Evolutionary conservation across 164 flowering plant genomes (phyloP).

Genomic region (Vitis riparia): DNA sequence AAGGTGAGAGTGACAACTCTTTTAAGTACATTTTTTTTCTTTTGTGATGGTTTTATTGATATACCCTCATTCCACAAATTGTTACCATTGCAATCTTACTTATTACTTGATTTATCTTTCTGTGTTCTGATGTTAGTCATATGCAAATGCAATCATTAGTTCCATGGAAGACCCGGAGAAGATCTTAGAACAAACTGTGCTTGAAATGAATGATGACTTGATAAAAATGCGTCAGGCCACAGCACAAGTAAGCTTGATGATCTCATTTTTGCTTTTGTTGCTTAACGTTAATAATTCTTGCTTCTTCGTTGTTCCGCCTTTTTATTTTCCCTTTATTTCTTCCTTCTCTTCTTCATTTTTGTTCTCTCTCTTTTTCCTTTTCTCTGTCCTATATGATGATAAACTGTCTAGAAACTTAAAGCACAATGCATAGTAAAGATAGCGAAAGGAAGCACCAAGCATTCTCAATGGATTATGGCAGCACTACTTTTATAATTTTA

Average conservation of each 20-base stretch:
- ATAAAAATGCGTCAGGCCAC: constrained; percentile 98
- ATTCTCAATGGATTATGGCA: no score
- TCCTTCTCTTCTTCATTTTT: background rate
- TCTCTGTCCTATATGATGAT: background rate
- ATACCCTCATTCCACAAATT: no score
- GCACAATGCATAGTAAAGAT: background rate
- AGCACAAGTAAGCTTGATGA: constrained; percentile 65
- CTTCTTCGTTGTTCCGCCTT: background rate
- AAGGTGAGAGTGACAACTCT: constrained; percentile 44
- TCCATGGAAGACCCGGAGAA: constrained; percentile 96
- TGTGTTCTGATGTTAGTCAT: constrained; percentile 56
- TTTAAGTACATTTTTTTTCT: no score
- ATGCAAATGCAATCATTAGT: constrained; percentile 86
- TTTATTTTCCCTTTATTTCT: background rate
- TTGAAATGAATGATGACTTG: constrained; percentile 97
- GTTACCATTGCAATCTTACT: background rate
- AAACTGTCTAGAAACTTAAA: background rate
- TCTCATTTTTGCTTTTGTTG: background rate
- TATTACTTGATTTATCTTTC: constrained; percentile 9
- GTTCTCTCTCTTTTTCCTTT: background rate
- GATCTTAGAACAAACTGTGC: constrained; percentile 86
- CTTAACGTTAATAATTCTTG: background rate
- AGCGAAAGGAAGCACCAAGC: background rate
- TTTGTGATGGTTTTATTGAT: no score
- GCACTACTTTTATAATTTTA: background rate